A percentile compares a stretch with the other conserved stretches of the same genome.
Evolutionary conservation across 345 rosid genomes (phyloP).

Genomic region (Balakata baccata): DNA sequence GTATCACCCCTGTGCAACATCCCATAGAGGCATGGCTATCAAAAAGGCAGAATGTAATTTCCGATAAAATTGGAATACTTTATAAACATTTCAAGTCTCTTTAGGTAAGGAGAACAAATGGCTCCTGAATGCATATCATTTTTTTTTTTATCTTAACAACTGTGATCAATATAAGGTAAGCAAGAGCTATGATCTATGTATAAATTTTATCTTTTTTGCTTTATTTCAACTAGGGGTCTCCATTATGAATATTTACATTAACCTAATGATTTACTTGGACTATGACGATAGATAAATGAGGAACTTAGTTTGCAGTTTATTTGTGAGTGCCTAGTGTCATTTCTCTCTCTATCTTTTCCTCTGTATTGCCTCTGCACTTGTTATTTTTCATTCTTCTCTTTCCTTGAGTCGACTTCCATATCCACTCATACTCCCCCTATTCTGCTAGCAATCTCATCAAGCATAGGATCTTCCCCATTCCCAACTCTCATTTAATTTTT

Average conservation of each 20-base stretch:
- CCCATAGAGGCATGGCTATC: background rate
- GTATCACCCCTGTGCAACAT: background rate
- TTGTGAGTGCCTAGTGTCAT: background rate
- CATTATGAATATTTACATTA: background rate
- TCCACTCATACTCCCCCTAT: background rate
- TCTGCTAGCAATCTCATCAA: background rate
- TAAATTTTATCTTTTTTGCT: background rate
- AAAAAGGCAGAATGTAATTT: background rate
- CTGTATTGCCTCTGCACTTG: background rate
- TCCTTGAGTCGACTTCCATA: background rate
- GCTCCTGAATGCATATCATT: background rate
- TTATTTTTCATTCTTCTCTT: background rate
- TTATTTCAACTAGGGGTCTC: background rate
- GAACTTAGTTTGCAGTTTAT: background rate
- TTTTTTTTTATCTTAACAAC: background rate
- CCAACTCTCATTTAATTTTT: background rate
- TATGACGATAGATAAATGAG: background rate
- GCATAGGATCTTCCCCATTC: background rate
- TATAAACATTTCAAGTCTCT: background rate
- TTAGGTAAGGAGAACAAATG: background rate
- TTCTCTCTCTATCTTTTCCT: background rate
- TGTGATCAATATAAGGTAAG: background rate
- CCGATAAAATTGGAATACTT: background rate
- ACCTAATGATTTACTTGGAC: background rate
- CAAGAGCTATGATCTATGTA: background rate